These are phyloP conservation scores for Cutaneotrichosporon sp. DNA, from an alignment of 1,284 basidiomycete species.

Conservation along the genomic window DNA sequence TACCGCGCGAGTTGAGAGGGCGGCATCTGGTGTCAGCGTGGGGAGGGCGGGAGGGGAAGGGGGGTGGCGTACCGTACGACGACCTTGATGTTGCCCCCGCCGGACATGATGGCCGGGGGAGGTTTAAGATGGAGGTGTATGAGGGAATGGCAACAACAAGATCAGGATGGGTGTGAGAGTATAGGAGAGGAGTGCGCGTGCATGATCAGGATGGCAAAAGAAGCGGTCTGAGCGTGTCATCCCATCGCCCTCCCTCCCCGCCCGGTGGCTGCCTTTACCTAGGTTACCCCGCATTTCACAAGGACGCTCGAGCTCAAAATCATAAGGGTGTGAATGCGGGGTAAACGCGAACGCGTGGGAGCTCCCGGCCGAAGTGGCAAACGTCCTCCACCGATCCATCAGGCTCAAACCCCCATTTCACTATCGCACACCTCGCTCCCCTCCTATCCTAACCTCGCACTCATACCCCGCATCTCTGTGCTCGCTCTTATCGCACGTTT, in stretches of 20 bases:
- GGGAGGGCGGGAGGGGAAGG: background rate
- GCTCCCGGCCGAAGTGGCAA: background rate
- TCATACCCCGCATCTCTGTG: background rate
- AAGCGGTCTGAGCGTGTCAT: background rate
- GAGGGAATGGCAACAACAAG: conserved; percentile 4
- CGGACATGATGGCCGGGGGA: conserved; percentile 41
- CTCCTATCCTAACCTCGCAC: background rate
- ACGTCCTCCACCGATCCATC: background rate
- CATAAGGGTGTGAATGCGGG: background rate
- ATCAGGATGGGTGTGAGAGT: background rate
- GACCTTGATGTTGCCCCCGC: conserved; percentile 84
- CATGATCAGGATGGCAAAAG: conserved; percentile 1
- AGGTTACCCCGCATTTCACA: background rate
- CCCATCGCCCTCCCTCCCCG: no score
- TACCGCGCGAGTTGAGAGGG: conserved; percentile 89
- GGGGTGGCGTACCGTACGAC: conserved; percentile 63
- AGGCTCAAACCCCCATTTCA: no score
- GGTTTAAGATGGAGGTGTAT: background rate
- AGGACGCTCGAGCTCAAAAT: background rate
- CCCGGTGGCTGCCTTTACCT: background rate
- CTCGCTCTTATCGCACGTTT: background rate
- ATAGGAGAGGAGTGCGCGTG: background rate
- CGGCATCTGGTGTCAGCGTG: conserved; percentile 65
- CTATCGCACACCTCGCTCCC: no score
- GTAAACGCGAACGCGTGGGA: background rate